These are phyloP conservation scores for Neurospora tetraspora DNA, from an alignment of 495 filamentous ascomycete species.

Conservation along the genomic window DNA sequence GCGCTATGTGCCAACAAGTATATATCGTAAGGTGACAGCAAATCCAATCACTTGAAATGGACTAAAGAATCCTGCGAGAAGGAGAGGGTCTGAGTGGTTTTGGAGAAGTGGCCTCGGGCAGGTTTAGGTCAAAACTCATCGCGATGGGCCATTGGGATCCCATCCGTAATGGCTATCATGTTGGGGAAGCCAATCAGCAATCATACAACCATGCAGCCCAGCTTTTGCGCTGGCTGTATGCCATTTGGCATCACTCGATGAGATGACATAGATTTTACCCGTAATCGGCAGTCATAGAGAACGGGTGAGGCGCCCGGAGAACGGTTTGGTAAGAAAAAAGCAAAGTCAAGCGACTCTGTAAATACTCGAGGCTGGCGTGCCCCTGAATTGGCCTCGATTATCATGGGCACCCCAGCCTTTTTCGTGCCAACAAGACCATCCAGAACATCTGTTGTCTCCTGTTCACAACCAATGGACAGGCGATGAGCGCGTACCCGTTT, in stretches of 20 bases:
- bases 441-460: neutral
- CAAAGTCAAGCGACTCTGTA: neutral
- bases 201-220: slow-evolving; percentile 16
- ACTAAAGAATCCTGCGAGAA: neutral
- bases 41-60: neutral
- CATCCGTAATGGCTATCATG: neutral
- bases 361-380: neutral
- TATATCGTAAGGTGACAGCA: neutral
- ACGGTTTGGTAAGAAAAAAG: neutral
- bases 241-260: slow-evolving; percentile 27
- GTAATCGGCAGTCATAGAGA: neutral
- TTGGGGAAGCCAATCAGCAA: slow-evolving; percentile 22
- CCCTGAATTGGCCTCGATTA: neutral
- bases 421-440: neutral
- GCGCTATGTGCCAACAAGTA: neutral
- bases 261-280: slow-evolving; percentile 10
- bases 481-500: neutral
- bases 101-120: slow-evolving; percentile 19
- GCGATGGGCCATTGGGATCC: slow-evolving; percentile 2
- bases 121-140: slow-evolving; percentile 21
- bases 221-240: slow-evolving; percentile 7
- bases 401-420: neutral
- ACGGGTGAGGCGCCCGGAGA: neutral
- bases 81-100: neutral
- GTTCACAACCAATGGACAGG: neutral